Conservation (phyloP, 495 filamentous ascomycete genomes). For the Echria macrotheca region DNA sequence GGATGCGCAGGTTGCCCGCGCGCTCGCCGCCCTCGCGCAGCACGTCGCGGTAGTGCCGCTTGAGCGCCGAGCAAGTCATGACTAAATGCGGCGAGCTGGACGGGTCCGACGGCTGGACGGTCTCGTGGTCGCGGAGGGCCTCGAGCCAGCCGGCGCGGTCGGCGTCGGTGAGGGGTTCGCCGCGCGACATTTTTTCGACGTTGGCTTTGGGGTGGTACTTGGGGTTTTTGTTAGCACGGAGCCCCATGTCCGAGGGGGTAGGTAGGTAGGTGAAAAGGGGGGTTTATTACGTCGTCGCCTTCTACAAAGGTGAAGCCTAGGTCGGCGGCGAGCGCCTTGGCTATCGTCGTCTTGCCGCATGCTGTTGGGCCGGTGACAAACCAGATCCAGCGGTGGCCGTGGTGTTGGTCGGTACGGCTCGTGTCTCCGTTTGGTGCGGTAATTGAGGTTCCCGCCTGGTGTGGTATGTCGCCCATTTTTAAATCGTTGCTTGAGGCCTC, state of each 20-base stretch:
- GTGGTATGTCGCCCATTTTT: neutral
- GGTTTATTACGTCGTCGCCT: slow-evolving; percentile 41
- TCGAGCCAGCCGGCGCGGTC: slow-evolving; percentile 27
- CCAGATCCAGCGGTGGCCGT: slow-evolving; percentile 25
- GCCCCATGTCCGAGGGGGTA: too few relatives aligned
- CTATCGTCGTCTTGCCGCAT: slow-evolving; percentile 27
- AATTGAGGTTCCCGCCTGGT: neutral
- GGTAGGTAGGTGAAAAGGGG: neutral
- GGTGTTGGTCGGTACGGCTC: neutral
- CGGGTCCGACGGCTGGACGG: neutral
- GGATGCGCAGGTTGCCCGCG: slow-evolving; percentile 8
- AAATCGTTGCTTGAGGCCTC: too few relatives aligned
- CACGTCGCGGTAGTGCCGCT: slow-evolving; percentile 21
- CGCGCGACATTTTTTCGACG: slow-evolving; percentile 22
- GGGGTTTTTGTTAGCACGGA: too few relatives aligned
- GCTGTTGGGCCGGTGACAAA: slow-evolving; percentile 29
- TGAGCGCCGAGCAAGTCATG: slow-evolving; percentile 23
- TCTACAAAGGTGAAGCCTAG: slow-evolving; percentile 36
- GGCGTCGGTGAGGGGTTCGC: slow-evolving; percentile 18
- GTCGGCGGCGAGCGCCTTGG: slow-evolving; percentile 21
- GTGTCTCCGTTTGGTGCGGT: neutral
- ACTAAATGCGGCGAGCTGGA: slow-evolving; percentile 12
- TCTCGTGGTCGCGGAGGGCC: slow-evolving; percentile 17
- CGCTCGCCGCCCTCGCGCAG: slow-evolving; percentile 12
- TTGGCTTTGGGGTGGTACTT: slow-evolving; percentile 27